Percentiles rank a stretch among this genome's conserved stretches.
These are phyloP conservation scores for Pulveroboletus sp. DNA, from an alignment of 768 basidiomycete species.

Conservation along the genomic window DNA sequence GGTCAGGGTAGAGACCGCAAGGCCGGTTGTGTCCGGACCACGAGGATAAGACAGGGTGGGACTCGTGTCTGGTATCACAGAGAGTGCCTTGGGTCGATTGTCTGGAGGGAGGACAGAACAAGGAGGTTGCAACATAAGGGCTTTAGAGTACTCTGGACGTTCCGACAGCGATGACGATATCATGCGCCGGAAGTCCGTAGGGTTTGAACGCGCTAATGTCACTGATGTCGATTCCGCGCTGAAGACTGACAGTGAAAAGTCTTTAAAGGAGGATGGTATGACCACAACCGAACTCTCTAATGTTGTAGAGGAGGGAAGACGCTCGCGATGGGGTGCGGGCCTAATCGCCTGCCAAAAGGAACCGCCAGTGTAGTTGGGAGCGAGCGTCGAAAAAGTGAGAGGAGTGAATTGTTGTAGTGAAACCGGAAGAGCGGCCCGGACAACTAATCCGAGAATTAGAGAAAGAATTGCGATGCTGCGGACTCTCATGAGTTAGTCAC, in stretches of 20 bases:
- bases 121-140: slow-evolving; percentile 36
- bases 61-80: slow-evolving; percentile 22
- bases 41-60: slow-evolving; percentile 5
- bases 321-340: slow-evolving; percentile 40
- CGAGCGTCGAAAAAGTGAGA: slow-evolving; percentile 13
- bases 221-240: slow-evolving; percentile 42
- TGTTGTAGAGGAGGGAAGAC: slow-evolving; percentile 27
- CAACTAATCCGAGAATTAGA: slow-evolving; percentile 56
- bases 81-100: slow-evolving; percentile 28
- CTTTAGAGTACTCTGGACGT: slow-evolving; percentile 29
- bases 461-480: slow-evolving; percentile 68
- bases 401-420: slow-evolving; percentile 23
- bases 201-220: slow-evolving; percentile 21
- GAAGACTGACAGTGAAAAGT: slow-evolving; percentile 51
- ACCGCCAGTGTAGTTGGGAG: slow-evolving; percentile 26
- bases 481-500: slow-evolving; percentile 10
- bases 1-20: slow-evolving; percentile 23
- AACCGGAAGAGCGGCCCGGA: slow-evolving; percentile 24
- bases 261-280: slow-evolving; percentile 43
- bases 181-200: slow-evolving; percentile 21
- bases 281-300: slow-evolving; percentile 28
- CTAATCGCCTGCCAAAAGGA: slow-evolving; percentile 43
- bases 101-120: slow-evolving; percentile 22
- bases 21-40: slow-evolving; percentile 14
- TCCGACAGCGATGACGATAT: slow-evolving; percentile 26